Evolutionary conservation across 176 grass and related monocot species (phyloP), one percentile per base, ranked within the genome.

Genomic region (Phyllostachys edulis): DNA sequence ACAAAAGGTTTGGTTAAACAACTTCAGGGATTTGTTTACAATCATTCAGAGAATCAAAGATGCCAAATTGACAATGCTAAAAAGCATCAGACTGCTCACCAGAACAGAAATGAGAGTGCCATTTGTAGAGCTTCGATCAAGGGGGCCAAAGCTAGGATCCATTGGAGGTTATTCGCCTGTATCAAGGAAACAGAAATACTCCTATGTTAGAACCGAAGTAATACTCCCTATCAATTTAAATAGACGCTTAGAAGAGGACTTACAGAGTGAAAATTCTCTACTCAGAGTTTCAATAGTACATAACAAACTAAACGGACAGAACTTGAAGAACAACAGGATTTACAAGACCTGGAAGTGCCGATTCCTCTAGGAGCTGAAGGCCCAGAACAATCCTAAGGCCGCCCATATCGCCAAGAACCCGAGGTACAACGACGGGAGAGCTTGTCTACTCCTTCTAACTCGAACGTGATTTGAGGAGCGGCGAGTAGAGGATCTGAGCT

Each of bases 91-190:
- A 44, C 46, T 91, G 71, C 83, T 82, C 76, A 98, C 96, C 96
- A 98, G 85, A 98, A 98, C 5, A 92, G 89, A 74, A 95, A 95
- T 18, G 96, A 94, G 76, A 98, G 93, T 7, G 85, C 89, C 75
- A 95, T 90, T 82, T 98, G 96, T 13, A 98, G 80, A 69, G 89
- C 86, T 50, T 98, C 95, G 81, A 92, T 87, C 76, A 95, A 63
- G 1, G 96, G 93, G 21, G 92, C 91, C 56, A 93, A 52, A 39
- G 96, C 88, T 71, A 98, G 77, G 80, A 98, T 98, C 93, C 96
- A 93, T 44, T 98, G 96, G 2, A 98, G 87, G 83, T 95, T 92
- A 65, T 90, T 98, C 36, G 73, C 85, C 91, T 98, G 87, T 7
- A 1, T 17, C 49, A 69, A 69, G 4, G 27, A 71, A 89, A 45